A percentile compares a stretch with the other conserved stretches of the same genome.
Conservation (phyloP, 768 basidiomycete genomes). For the Boletus rex-veris region DNA sequence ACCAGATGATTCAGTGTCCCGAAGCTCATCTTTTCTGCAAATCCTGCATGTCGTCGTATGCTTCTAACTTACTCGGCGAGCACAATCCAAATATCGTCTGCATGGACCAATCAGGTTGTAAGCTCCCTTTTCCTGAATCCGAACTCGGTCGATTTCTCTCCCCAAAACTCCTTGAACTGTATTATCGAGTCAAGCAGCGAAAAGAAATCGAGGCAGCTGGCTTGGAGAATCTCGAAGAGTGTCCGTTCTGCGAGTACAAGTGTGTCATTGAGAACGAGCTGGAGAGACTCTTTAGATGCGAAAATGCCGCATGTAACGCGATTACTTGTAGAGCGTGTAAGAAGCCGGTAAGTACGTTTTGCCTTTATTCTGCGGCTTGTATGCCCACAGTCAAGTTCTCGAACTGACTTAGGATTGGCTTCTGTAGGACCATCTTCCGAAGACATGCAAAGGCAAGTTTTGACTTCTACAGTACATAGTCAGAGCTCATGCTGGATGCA, state of each 20-base stretch:
- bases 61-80: slow-evolving; percentile 60
- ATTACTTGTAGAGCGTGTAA: slow-evolving; percentile 81
- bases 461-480: background rate
- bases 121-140: slow-evolving; percentile 59
- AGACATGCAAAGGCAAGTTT: slow-evolving; percentile 64
- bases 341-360: slow-evolving; percentile 48
- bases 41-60: slow-evolving; percentile 66
- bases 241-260: slow-evolving; percentile 88
- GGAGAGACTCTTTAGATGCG: slow-evolving; percentile 58
- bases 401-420: slow-evolving; percentile 3
- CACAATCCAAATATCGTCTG: slow-evolving; percentile 66
- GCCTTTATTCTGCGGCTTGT: background rate
- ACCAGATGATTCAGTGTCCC: slow-evolving; percentile 84
- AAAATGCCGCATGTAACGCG: slow-evolving; percentile 63
- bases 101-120: slow-evolving; percentile 79
- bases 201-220: slow-evolving; percentile 78
- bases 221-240: slow-evolving; percentile 80
- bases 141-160: slow-evolving; percentile 69
- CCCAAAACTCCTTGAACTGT: slow-evolving; percentile 62
- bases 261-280: slow-evolving; percentile 68
- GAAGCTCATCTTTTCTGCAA: slow-evolving; percentile 87
- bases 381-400: background rate
- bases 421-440: slow-evolving; percentile 73
- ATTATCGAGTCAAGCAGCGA: slow-evolving; percentile 69
- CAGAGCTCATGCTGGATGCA: slow-evolving; percentile 24